Base-by-base conservation (phyloP, 2,329 filamentous ascomycete species). In the Stemphylium lycopersici region DNA sequence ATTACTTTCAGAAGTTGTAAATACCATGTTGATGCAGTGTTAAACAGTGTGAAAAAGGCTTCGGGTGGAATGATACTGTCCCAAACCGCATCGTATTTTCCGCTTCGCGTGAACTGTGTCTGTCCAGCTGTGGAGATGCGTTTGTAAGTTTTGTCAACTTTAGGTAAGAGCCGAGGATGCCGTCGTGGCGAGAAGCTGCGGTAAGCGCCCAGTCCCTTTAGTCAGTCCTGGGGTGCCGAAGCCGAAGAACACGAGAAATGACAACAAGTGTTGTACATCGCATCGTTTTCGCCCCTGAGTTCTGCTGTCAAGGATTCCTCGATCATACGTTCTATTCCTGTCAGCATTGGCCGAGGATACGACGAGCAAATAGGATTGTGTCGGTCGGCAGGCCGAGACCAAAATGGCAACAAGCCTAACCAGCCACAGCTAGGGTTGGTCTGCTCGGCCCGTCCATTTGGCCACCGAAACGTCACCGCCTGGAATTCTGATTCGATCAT, bases 171-270 rank as follows among this genome's bases (percentile, higher is more conserved):
- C 22, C 22, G 22, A 24, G 22, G 22, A 24, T 24, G 22, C 6
- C 22, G 22, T 24, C 6, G 6, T 24, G 22, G 22, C 22, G 22
- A 24, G 22, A 24, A 24, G 22, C 22, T 24, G 6, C 22, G 6
- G 5, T 7, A 24, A 5, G 2, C 22, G 6, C 22, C 22, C 6
- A 24, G 22, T 7, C 22, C 22, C 22, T 24, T 6, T 24, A 24
- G 6, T 2, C 22, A 6, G 6, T 24, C 5, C 22, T 24, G 22
- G 22, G 6, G 22, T 7, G 22, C 6, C 6, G 22, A 24, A 24
- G 22, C 22, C 22, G 22, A 24, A 42, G 12, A 51, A 51, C 31
- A 55, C 51, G 46, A 58, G 51, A 13, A 39, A 58, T 50, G 55
- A 58, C 20, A n/a, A 32, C 32, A 54, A 58, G 43, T 54, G 43